phyloP scores from a whole-genome alignment of 2,329 filamentous ascomycete genomes.

The Claviceps citrina region DNA sequence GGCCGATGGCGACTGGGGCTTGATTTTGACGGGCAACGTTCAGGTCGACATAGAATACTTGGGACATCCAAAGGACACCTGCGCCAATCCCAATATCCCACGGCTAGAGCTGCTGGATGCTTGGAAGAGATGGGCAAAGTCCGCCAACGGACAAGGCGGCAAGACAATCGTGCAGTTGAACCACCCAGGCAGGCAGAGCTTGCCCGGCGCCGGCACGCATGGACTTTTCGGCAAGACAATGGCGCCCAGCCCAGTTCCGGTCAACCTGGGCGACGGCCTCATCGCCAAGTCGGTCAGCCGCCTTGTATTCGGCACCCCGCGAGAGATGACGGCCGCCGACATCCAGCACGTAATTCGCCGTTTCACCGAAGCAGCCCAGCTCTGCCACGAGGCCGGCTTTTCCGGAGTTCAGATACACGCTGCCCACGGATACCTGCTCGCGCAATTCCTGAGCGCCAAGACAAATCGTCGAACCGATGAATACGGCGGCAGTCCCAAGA shows the following conservation, averaged over 20 bases:
- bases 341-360: constrained; percentile 35
- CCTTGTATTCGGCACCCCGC: constrained; percentile 36
- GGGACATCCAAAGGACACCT: constrained; percentile 19
- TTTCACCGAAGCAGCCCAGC: constrained; percentile 36
- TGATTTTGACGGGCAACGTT: constrained; percentile 36
- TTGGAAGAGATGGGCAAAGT: constrained; percentile 24
- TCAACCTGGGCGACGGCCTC: constrained; percentile 25
- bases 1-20: constrained; percentile 37
- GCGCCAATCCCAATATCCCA: constrained; percentile 17
- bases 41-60: constrained; percentile 25
- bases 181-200: constrained; percentile 32
- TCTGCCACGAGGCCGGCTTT: constrained; percentile 31
- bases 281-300: constrained; percentile 17
- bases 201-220: constrained; percentile 21
- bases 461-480: constrained; percentile 37
- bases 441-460: constrained; percentile 36
- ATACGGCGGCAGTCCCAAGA: constrained; percentile 37
- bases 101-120: constrained; percentile 15
- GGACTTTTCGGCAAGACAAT: constrained; percentile 23
- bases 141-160: constrained; percentile 18
- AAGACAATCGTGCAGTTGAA: constrained; percentile 29
- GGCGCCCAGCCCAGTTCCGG: constrained; percentile 27
- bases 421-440: constrained; percentile 42
- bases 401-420: constrained; percentile 30
- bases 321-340: constrained; percentile 38